These are phyloP conservation scores for Cutaneotrichosporon sp. DNA, from an alignment of 1,284 basidiomycete species.

Conservation along the genomic window DNA sequence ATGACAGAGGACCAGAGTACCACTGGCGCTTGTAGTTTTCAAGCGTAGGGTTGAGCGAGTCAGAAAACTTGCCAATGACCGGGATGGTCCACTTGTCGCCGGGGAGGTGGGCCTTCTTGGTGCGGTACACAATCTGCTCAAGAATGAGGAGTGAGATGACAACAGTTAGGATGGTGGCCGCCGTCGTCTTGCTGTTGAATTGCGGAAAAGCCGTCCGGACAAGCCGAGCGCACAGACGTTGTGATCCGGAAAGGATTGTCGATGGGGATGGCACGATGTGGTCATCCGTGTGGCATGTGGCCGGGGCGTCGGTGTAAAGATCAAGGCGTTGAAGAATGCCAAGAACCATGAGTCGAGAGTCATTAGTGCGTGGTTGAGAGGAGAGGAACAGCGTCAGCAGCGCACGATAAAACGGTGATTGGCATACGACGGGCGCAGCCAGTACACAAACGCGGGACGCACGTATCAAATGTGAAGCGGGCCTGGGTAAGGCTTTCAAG, in stretches of 20 bases:
- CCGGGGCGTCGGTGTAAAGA: too few species aligned
- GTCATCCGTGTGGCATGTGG: slow-evolving; percentile 1
- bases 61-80: slow-evolving; percentile 86
- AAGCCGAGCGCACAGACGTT: slow-evolving; percentile 5
- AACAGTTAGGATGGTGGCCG: slow-evolving; percentile 46
- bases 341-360: slow-evolving; percentile 3
- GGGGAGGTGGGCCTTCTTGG: slow-evolving; percentile 82
- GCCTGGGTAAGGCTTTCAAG: slow-evolving; percentile 44
- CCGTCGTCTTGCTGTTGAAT: slow-evolving; percentile 43
- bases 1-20: slow-evolving; percentile 78
- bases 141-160: slow-evolving; percentile 49
- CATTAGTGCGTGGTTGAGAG: background rate
- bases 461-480: slow-evolving; percentile 47
- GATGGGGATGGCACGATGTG: background rate
- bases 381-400: slow-evolving; percentile 3
- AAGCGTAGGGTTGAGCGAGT: slow-evolving; percentile 82
- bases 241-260: slow-evolving; percentile 4
- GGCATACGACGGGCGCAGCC: too few species aligned
- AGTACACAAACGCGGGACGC: slow-evolving; percentile 22
- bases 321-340: background rate
- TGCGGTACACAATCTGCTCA: slow-evolving; percentile 74
- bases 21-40: slow-evolving; percentile 86
- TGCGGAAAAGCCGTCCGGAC: background rate
- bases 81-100: slow-evolving; percentile 90
- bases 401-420: too few species aligned